Conservation (phyloP, 306 rosid species). For the Vigna mungo region DNA sequence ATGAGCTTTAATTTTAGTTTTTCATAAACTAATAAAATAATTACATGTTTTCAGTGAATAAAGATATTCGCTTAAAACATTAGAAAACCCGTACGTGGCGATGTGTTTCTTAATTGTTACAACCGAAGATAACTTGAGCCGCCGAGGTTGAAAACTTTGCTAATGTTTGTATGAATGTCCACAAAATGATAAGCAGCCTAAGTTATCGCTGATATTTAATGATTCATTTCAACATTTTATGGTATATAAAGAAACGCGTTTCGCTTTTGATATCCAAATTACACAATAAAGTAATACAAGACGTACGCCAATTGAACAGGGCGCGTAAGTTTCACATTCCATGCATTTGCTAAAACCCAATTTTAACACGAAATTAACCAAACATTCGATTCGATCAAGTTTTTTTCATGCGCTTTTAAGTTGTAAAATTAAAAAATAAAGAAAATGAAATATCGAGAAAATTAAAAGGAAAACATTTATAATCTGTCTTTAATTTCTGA, state of each 20-base stretch:
- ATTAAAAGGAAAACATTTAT: background rate
- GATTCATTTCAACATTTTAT: background rate
- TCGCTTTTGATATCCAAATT: conserved; percentile 16
- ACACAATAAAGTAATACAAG: conserved; percentile 18
- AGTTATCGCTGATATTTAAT: conserved; percentile 18
- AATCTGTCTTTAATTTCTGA: too few relatives aligned
- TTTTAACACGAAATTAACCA: background rate
- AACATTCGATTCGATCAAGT: background rate
- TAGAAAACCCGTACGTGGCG: background rate
- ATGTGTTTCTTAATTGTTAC: background rate
- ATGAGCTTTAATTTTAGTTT: background rate
- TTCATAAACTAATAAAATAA: too few relatives aligned
- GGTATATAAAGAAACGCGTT: background rate
- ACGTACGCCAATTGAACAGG: conserved; percentile 41
- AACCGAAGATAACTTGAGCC: background rate
- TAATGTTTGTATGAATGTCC: background rate
- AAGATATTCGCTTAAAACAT: too few relatives aligned
- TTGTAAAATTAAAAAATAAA: background rate
- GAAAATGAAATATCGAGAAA: background rate
- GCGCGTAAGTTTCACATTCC: conserved; percentile 6
- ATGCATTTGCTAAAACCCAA: background rate
- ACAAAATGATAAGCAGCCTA: conserved; percentile 37
- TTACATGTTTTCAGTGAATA: too few relatives aligned
- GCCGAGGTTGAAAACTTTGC: background rate
- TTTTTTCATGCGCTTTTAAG: too few relatives aligned